Percentiles rank a stretch among this genome's conserved stretches.
Conservation (phyloP, 306 rosid species). For the Cucurbita argyrosperma region DNA sequence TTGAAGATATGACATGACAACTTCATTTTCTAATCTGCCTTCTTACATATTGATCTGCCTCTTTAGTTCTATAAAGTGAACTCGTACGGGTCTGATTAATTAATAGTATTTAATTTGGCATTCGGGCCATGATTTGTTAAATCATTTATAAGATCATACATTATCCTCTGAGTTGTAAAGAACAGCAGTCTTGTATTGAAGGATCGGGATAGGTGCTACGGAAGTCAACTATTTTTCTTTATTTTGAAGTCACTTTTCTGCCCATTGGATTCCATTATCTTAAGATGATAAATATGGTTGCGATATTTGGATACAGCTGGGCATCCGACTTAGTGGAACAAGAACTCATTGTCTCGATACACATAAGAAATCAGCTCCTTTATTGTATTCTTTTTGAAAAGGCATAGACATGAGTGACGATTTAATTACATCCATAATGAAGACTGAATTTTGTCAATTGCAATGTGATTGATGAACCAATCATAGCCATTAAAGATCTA, state of each 20-base stretch:
- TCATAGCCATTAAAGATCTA: neutral
- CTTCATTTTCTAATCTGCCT: neutral
- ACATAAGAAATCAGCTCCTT: neutral
- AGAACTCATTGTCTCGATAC: neutral
- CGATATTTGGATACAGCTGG: conserved; percentile 3
- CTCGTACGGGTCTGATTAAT: neutral
- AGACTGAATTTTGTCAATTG: neutral
- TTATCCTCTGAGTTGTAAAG: neutral
- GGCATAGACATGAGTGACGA: neutral
- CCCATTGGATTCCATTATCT: conserved; percentile 2
- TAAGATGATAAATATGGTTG: neutral
- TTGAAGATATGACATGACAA: neutral
- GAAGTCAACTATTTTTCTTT: conserved; percentile 1
- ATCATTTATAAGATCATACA: neutral
- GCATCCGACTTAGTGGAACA: neutral
- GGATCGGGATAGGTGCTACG: neutral
- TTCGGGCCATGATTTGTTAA: neutral
- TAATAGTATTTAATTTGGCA: neutral
- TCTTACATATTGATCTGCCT: neutral
- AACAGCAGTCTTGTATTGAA: neutral
- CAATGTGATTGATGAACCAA: neutral
- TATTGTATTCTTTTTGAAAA: neutral
- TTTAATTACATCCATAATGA: neutral
- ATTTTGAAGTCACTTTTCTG: neutral
- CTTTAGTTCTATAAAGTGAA: neutral